These are phyloP conservation scores for Moniliophthora roreri DNA, from an alignment of 1,284 basidiomycete species.

Conservation along the genomic window DNA sequence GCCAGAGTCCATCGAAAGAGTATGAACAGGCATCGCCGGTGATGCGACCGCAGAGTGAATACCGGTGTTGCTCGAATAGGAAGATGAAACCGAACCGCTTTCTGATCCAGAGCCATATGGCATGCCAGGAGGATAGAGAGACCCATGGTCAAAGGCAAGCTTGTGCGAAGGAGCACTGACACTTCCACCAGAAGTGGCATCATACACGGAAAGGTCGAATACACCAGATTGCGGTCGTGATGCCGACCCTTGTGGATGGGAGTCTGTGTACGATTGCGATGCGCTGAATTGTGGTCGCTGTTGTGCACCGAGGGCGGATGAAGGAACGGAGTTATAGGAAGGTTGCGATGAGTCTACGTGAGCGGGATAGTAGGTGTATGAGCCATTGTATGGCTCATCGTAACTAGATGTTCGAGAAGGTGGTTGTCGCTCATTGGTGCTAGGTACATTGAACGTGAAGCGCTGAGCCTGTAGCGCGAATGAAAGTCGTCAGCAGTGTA, in stretches of 20 bases:
- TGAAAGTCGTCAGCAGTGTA: background rate
- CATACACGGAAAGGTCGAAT: conserved; percentile 26
- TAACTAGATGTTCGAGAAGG: background rate
- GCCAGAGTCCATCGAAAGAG: conserved; percentile 9
- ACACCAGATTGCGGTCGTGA: conserved; percentile 8
- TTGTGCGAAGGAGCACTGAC: conserved; percentile 69
- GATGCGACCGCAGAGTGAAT: conserved; percentile 7
- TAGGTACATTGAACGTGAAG: background rate
- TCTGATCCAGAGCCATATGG: conserved; percentile 15
- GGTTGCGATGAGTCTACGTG: too few relatives aligned
- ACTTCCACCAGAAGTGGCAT: conserved; percentile 24
- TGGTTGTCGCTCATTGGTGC: background rate
- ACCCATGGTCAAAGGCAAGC: conserved; percentile 58
- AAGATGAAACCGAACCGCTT: conserved; percentile 22
- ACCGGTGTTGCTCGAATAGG: conserved; percentile 18
- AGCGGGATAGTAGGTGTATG: too few relatives aligned
- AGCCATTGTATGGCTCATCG: too few relatives aligned
- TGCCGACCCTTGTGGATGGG: conserved; percentile 9
- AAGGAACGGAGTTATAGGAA: conserved; percentile 34
- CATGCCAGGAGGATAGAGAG: conserved; percentile 45
- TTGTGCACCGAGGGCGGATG: conserved; percentile 30
- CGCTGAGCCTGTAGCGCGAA: background rate
- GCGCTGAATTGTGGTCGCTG: conserved; percentile 17
- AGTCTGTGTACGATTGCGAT: conserved; percentile 11
- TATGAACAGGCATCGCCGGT: conserved; percentile 7